phyloP scores from a whole-genome alignment of 345 rosid species.

The Adansonia digitata region DNA sequence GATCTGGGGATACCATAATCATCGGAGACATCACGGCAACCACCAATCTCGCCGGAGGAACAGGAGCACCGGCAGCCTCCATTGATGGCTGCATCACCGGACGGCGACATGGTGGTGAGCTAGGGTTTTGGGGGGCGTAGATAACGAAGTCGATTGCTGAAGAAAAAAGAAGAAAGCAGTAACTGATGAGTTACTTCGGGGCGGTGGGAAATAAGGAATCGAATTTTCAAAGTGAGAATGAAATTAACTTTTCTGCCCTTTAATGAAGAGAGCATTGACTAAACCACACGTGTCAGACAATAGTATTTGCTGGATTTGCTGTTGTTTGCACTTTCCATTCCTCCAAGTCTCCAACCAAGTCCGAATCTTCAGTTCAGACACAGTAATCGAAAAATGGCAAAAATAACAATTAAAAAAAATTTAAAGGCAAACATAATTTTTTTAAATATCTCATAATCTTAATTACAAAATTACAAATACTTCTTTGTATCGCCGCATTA shows the following conservation, averaged over 20 bases:
- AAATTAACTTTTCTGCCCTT: neutral
- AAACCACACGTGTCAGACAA: slow-evolving; percentile 8
- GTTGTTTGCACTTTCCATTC: neutral
- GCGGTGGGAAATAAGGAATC: slow-evolving; percentile 39
- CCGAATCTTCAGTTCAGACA: neutral
- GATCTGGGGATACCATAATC: slow-evolving; percentile 9
- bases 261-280: neutral
- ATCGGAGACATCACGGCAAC: slow-evolving; percentile 7
- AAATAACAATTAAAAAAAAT: too few relatives aligned
- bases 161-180: neutral
- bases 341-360: neutral
- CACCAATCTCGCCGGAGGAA: slow-evolving; percentile 25
- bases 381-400: too few relatives aligned
- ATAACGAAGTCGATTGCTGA: neutral
- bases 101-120: slow-evolving; percentile 31
- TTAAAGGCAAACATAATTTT: too few relatives aligned
- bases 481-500: too few relatives aligned
- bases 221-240: slow-evolving; percentile 22
- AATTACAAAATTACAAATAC: too few relatives aligned
- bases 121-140: slow-evolving; percentile 12
- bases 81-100: slow-evolving; percentile 17
- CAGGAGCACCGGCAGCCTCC: slow-evolving; percentile 20
- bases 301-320: neutral
- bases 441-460: too few relatives aligned
- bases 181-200: neutral